Conservation (phyloP, 1,139 yeast genomes). For the Geotrichum reessii region DNA sequence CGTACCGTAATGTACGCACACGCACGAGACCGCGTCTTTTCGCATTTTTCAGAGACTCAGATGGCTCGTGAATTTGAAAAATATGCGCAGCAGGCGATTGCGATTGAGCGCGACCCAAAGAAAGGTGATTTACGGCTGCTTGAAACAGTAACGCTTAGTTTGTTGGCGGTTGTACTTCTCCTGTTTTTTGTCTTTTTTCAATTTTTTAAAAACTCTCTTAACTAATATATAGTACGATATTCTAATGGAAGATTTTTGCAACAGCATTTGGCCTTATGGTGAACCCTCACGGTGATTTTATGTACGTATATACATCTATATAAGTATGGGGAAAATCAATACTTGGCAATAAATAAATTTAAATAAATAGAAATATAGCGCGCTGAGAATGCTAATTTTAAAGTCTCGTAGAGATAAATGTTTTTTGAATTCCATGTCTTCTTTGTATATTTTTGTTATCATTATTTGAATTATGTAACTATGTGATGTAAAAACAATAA, state of each 20-base stretch:
- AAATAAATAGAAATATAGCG: too few relatives aligned
- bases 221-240: neutral
- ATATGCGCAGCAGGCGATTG: constrained; percentile 27
- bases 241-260: neutral
- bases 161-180: constrained; percentile 22
- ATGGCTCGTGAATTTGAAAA: constrained; percentile 55
- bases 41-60: constrained; percentile 53
- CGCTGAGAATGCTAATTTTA: too few relatives aligned
- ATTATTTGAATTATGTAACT: too few relatives aligned
- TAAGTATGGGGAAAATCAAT: neutral
- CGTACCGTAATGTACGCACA: constrained; percentile 42
- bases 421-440: too few relatives aligned
- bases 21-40: constrained; percentile 50
- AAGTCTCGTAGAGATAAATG: too few relatives aligned
- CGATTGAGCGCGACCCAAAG: constrained; percentile 18
- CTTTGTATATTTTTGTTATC: too few relatives aligned
- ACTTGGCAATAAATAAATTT: neutral
- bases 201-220: constrained; percentile 19
- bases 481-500: too few relatives aligned
- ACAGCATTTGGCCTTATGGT: neutral
- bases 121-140: constrained; percentile 24
- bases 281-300: neutral
- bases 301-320: too few relatives aligned
- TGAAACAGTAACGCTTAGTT: constrained; percentile 15
- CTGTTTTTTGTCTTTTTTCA: constrained; percentile 15